These are phyloP conservation scores for Scedosporium apiospermum DNA, from an alignment of 2,329 filamentous ascomycete genomes.

Conservation along the genomic window DNA sequence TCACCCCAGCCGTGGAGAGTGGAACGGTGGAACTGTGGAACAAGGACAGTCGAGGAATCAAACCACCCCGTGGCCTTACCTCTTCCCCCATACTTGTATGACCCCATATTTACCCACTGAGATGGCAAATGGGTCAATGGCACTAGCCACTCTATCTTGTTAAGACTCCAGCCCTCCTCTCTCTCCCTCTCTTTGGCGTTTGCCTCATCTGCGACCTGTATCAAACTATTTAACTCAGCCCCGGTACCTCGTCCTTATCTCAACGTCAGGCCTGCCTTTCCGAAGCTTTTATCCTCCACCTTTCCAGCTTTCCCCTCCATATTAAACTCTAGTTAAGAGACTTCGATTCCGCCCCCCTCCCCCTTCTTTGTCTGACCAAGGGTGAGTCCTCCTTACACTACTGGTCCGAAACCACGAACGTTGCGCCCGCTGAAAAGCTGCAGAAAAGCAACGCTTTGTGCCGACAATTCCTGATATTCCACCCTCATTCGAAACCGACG, in stretches of 20 bases:
- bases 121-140: background rate
- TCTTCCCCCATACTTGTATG: background rate
- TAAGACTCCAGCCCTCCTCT: background rate
- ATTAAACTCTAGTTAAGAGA: background rate
- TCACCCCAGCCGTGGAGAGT: background rate
- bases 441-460: background rate
- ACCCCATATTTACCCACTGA: background rate
- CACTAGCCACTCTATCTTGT: background rate
- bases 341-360: background rate
- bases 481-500: too few species aligned
- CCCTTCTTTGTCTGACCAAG: background rate
- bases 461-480: background rate
- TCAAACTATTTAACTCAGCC: background rate
- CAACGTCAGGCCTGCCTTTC: background rate
- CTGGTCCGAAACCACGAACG: background rate
- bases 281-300: background rate
- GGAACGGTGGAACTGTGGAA: too few species aligned
- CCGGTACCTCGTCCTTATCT: slow-evolving; percentile 1
- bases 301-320: background rate
- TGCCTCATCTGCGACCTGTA: background rate
- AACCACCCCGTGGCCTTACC: background rate
- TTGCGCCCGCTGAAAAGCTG: background rate
- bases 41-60: too few species aligned
- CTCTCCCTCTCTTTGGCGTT: background rate
- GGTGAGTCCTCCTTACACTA: background rate